Conservation (phyloP, 164 flowering plant species). For the Umbellularia californica region DNA sequence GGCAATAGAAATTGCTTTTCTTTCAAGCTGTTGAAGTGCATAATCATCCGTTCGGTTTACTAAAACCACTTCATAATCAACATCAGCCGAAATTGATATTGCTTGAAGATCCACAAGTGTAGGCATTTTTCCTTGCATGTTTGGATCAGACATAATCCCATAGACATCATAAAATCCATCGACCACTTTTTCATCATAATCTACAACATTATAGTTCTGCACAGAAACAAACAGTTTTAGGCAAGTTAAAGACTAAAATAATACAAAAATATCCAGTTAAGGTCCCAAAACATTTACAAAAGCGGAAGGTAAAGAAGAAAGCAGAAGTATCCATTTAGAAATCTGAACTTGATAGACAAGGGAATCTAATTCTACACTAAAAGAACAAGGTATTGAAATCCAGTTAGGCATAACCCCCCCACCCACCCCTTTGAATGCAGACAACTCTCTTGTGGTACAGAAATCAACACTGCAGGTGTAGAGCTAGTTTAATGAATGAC, state of each 20-base stretch:
- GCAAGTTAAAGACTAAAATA: neutral
- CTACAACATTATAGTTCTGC: constrained; percentile 86
- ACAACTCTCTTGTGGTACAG: too few species aligned
- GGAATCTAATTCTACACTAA: neutral
- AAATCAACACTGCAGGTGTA: too few species aligned
- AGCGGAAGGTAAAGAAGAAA: neutral
- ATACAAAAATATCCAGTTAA: neutral
- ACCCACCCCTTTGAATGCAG: too few species aligned
- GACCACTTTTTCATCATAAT: constrained; percentile 77
- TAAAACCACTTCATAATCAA: constrained; percentile 78
- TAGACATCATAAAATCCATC: constrained; percentile 96
- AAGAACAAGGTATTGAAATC: neutral
- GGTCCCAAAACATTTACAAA: neutral
- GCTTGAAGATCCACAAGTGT: constrained; percentile 73
- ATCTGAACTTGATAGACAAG: neutral
- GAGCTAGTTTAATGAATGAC: too few species aligned
- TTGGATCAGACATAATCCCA: constrained; percentile 46
- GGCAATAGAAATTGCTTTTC: constrained; percentile 42
- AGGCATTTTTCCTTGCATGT: constrained; percentile 69
- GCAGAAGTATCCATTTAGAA: neutral
- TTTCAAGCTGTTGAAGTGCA: constrained; percentile 69
- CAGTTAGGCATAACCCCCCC: neutral
- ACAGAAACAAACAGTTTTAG: constrained; percentile 9
- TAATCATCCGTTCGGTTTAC: constrained; percentile 67
- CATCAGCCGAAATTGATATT: constrained; percentile 39